Percentiles rank a stretch among this genome's conserved stretches.
Conservation (phyloP, 2,329 filamentous ascomycete genomes). For the Claviceps citrina region DNA sequence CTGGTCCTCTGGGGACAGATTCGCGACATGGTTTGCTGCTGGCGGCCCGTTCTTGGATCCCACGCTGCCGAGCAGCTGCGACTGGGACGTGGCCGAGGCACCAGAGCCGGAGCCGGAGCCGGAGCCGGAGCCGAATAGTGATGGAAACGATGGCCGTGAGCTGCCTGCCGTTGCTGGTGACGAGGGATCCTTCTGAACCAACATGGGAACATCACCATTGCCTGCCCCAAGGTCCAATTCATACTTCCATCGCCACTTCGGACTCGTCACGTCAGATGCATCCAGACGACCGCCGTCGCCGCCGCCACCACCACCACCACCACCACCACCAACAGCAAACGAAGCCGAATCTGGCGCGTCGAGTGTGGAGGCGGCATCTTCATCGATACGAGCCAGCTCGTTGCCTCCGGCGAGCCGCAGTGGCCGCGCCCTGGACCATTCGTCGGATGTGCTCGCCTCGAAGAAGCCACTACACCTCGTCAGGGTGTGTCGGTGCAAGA, state of each 20-base stretch:
- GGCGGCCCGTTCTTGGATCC: constrained; percentile 22
- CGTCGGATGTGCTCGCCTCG: constrained; percentile 65
- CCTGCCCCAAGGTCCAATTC: constrained; percentile 65
- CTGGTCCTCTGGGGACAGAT: constrained; percentile 44
- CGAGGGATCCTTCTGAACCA: constrained; percentile 58
- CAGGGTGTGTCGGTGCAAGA: constrained; percentile 75
- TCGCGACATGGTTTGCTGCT: constrained; percentile 25
- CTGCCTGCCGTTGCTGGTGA: neutral
- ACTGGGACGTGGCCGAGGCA: constrained; percentile 27
- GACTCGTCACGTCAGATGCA: neutral
- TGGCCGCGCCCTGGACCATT: constrained; percentile 40
- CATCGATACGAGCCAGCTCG: constrained; percentile 39
- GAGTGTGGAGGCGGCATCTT: constrained; percentile 19
- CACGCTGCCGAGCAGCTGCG: constrained; percentile 23
- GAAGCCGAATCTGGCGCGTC: constrained; percentile 9
- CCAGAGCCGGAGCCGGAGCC: constrained; percentile 25
- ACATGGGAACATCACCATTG: constrained; percentile 67
- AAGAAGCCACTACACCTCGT: constrained; percentile 90
- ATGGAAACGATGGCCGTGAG: constrained; percentile 11
- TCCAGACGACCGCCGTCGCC: neutral
- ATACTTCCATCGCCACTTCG: constrained; percentile 59
- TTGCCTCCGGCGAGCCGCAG: constrained; percentile 18
- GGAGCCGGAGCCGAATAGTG: constrained; percentile 18
- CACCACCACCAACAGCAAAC: constrained; percentile 1
- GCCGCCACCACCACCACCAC: neutral